Conservation (phyloP, 345 rosid species). For the Durio zibethinus region DNA sequence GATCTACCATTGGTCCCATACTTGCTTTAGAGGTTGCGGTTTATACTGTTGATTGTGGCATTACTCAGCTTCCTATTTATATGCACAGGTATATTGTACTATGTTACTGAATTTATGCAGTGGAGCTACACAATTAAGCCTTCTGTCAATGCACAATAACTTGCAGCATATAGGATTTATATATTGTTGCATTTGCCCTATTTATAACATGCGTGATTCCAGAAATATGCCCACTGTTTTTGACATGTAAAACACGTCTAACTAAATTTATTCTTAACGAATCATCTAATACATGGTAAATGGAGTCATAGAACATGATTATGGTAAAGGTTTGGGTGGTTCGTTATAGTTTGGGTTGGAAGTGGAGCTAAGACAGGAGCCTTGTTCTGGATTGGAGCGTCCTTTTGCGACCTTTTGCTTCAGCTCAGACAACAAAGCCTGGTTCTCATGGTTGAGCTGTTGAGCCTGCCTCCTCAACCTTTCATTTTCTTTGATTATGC, state of each 20-base stretch:
- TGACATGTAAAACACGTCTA: background rate
- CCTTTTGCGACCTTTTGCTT: conserved; percentile 32
- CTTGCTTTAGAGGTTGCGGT: conserved; percentile 92
- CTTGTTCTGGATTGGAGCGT: conserved; percentile 9
- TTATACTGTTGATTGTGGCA: conserved; percentile 91
- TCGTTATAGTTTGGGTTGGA: conserved; percentile 9
- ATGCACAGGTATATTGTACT: conserved; percentile 72
- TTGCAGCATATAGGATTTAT: conserved; percentile 1
- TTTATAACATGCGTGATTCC: background rate
- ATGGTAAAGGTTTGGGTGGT: conserved; percentile 9
- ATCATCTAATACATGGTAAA: background rate
- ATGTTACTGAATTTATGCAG: background rate
- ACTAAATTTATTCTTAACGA: background rate
- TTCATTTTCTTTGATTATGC: conserved; percentile 45
- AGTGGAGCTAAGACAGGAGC: conserved; percentile 15
- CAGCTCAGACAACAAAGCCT: conserved; percentile 35
- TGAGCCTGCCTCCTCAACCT: conserved; percentile 45
- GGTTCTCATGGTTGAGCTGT: conserved; percentile 47
- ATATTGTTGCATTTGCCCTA: background rate
- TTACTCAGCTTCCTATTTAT: conserved; percentile 92
- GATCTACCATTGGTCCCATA: conserved; percentile 95
- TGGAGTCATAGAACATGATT: background rate
- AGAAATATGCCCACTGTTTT: background rate
- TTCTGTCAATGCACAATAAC: background rate
- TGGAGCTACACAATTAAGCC: background rate